Evolutionary conservation across 106 monocot genomes (phyloP), one percentile per base, ranked within the genome.

Genomic region (Alisma plantagoaquatica): DNA sequence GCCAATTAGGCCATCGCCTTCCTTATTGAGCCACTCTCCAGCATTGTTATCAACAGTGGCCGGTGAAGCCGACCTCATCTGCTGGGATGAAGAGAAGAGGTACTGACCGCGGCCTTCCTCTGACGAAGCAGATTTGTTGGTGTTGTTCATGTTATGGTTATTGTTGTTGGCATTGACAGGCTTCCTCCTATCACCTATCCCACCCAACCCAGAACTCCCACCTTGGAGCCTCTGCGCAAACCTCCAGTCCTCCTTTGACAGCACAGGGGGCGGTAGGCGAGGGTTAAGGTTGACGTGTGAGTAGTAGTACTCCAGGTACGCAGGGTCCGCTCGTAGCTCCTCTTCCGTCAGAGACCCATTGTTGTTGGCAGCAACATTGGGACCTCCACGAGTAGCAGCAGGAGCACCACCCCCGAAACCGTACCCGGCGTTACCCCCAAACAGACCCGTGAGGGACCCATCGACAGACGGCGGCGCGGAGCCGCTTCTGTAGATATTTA

Each of bases 391-490:
- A 15, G 28, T 42, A 10, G 52, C 18, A 32, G 43, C 31, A 23
- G 43, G 41, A 7, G 58, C 27, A 0, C 59, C 70, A 4, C 60
- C 63, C 15, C 66, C 43, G 5, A 84, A 46, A 2, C 75, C 67
- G 5, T n/a, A n/a, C n/a, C n/a, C n/a, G n/a, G n/a, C n/a, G n/a
- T n/a, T n/a, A n/a, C n/a, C n/a, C n/a, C n/a, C 66, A 70, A 19
- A 74, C 65, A 17, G 86, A n/a, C n/a, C 86, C 44, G 61, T 55
- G 4, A 81, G 66, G 0, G 86, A 86, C 3, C 86, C 86, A 54
- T 86, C 86, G 14, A 86, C 73, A 4, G 86, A 77, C 9, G 86
- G 77, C 1, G 86, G 81, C 29, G 86, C 86, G 3, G 86, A 86
- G 20, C 77, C 81, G 33, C 81, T 81, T 46, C 81, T 35, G 28